These are phyloP conservation scores for Termitomyces sp. DNA, from an alignment of 768 basidiomycete genomes.

Conservation along the genomic window DNA sequence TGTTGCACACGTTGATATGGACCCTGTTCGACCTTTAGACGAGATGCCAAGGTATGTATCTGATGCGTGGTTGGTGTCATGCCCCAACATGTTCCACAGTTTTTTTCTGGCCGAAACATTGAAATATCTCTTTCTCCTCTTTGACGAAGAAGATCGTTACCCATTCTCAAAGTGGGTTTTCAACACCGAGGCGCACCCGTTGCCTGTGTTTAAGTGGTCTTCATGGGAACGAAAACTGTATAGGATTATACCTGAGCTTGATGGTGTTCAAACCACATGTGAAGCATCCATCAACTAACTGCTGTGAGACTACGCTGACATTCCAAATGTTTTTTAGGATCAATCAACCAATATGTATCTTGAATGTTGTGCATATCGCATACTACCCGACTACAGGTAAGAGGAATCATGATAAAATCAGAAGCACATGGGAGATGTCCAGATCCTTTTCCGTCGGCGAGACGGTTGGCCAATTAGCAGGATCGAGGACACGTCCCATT, in stretches of 20 bases:
- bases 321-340: neutral
- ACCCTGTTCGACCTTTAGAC: conserved; percentile 36
- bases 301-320: too few species aligned
- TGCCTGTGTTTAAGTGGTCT: conserved; percentile 64
- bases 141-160: conserved; percentile 51
- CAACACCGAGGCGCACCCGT: conserved; percentile 71
- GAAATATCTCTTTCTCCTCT: conserved; percentile 67
- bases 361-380: too few species aligned
- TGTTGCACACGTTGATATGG: conserved; percentile 43
- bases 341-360: too few species aligned
- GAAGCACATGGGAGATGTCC: neutral
- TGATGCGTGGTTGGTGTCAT: neutral
- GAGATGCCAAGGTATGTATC: conserved; percentile 67
- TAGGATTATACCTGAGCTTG: conserved; percentile 22
- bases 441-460: neutral
- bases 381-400: too few species aligned
- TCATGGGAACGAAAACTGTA: conserved; percentile 46
- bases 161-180: conserved; percentile 56
- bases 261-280: neutral
- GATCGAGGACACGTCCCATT: neutral
- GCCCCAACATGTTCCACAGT: conserved; percentile 18
- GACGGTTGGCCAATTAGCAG: neutral
- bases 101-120: conserved; percentile 48
- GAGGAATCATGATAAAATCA: too few species aligned
- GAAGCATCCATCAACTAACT: neutral